Base-by-base conservation (phyloP, 768 basidiomycete genomes). In the Austroboletus festivus region DNA sequence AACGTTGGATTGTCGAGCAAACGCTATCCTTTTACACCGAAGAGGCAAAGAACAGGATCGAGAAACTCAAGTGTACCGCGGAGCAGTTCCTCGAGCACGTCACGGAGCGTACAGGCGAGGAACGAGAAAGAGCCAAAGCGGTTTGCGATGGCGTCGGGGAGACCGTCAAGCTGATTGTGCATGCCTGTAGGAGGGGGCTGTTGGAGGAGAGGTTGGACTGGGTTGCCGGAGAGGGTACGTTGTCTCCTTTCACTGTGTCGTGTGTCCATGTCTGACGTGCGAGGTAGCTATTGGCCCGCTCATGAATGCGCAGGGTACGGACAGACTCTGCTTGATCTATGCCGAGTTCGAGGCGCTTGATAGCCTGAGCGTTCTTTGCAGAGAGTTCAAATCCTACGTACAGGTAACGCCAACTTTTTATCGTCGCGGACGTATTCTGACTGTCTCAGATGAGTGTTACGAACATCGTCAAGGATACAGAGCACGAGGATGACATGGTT, bases 401-500 rank as follows among this genome's bases (percentile, higher is more conserved):
- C 75, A 79, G 68, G 89, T 85, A 46, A 52, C 16, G 26, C 12
- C 15, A 12, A 8, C 2, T 15, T 12, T 16, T 28, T 6, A 5
- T 13, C 28, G 10, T 26, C 26, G 6, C 24, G 18, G 6, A 22
- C 21, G 6, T 24, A 5, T 42, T 37, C 37, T 49, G 16, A 44
- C 21, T 5, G n/a, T 30, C 33, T 40, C 54, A 89, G 88, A 67
- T 63, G 22, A 72, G 68, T 0, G 88, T 90, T 2, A 67, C 74
- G 45, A 55, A 60, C n/a, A 84, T 93, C 50, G 85, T 93, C 49
- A 78, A 75, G 40, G 83, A 89, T 57, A 53, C 57, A 3, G 68
- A 68, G 5, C 71, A 69, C 13, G 92, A 93, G 46, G 89, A 88
- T 11, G 72, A 78, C 18, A 93, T 94, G 89, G 84, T 94, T 4